Conservation (phyloP, 306 rosid species). For the Quercus variabilis region DNA sequence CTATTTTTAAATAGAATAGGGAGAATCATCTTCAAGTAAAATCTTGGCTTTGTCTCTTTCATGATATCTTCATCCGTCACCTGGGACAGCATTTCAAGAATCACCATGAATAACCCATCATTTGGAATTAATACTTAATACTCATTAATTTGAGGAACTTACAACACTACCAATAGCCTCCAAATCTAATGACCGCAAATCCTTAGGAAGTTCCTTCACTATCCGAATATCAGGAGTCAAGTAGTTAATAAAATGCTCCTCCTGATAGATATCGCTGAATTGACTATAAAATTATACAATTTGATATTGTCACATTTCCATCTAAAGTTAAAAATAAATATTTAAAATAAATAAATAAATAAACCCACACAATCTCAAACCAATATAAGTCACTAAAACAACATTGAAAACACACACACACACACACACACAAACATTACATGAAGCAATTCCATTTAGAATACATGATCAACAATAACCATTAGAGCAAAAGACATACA, state of each 20-base stretch:
- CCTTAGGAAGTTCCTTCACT: constrained; percentile 82
- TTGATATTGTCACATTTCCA: constrained; percentile 35
- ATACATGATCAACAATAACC: not conserved
- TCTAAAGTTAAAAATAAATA: constrained; percentile 9
- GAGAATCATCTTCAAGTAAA: constrained; percentile 72
- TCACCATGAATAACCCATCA: constrained; percentile 18
- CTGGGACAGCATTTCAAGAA: constrained; percentile 45
- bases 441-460: constrained; percentile 15
- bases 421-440: not conserved
- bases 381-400: constrained; percentile 7
- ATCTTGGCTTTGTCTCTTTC: constrained; percentile 94
- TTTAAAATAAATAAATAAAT: not conserved
- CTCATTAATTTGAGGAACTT: constrained; percentile 30
- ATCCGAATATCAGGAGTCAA: constrained; percentile 87
- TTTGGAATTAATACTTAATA: constrained; percentile 6
- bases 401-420: not conserved
- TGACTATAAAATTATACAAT: constrained; percentile 67
- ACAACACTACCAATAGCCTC: constrained; percentile 86
- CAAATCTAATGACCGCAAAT: constrained; percentile 79
- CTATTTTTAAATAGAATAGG: constrained; percentile 79
- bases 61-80: constrained; percentile 78
- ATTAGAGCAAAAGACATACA: not conserved
- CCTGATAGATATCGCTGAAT: constrained; percentile 87
- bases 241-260: constrained; percentile 83
- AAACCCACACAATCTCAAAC: constrained; percentile 7